Evolutionary conservation across 306 rosid species (phyloP).

Genomic region (Luffa aegyptiaca): DNA sequence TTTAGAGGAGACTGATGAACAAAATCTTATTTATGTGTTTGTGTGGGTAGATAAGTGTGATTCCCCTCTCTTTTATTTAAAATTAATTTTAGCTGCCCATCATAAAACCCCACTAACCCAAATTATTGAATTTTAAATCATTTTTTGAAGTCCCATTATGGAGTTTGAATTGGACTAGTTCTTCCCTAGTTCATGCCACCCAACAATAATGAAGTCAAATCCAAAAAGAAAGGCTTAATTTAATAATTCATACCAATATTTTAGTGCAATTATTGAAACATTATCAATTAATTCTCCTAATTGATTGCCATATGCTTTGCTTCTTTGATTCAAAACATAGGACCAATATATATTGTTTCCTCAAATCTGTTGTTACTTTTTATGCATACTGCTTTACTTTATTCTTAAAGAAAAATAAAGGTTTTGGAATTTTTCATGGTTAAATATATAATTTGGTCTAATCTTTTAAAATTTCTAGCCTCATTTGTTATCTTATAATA

Average conservation of each 20-base stretch:
- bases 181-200: conserved; percentile 5
- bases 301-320: conserved; percentile 3
- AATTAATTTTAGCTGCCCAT: neutral
- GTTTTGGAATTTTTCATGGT: neutral
- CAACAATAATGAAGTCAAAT: conserved; percentile 2
- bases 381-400: neutral
- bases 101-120: neutral
- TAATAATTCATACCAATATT: neutral
- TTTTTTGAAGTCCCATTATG: neutral
- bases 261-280: conserved; percentile 6
- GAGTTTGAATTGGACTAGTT: neutral
- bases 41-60: neutral
- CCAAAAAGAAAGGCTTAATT: neutral
- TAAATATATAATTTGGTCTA: neutral
- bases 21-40: neutral
- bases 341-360: neutral
- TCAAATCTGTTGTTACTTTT: neutral
- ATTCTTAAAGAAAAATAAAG: neutral
- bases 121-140: neutral
- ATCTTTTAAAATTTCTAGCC: too few species aligned
- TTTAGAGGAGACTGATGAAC: neutral
- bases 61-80: neutral
- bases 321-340: neutral
- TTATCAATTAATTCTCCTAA: neutral
- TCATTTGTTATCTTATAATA: too few species aligned